phyloP scores from a whole-genome alignment of 1,139 yeast species.

The Blastobotrys buckinghamii region DNA sequence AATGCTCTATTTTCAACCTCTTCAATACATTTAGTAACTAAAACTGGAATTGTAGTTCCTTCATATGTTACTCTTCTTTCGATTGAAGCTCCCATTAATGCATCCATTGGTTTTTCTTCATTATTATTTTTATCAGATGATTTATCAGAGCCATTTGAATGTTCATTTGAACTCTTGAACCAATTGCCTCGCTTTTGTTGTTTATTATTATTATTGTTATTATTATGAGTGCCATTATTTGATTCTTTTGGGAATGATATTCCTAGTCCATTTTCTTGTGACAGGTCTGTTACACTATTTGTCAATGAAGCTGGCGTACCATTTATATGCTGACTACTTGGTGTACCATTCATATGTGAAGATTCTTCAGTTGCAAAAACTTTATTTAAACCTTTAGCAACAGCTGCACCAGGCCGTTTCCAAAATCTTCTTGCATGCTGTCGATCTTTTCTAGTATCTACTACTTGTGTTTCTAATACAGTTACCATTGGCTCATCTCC shows the following conservation, averaged over 20 bases:
- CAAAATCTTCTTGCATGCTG: conserved; percentile 30
- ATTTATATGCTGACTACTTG: background rate
- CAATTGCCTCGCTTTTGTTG: conserved; percentile 11
- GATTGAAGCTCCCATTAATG: conserved; percentile 26
- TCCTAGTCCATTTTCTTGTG: conserved; percentile 17
- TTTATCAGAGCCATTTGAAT: conserved; percentile 3
- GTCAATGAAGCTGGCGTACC: conserved; percentile 10
- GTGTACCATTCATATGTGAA: conserved; percentile 5
- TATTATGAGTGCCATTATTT: no score
- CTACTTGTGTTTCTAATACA: conserved; percentile 25
- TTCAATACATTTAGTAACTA: conserved; percentile 64
- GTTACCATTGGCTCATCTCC: conserved; percentile 32
- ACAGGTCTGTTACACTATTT: conserved; percentile 17
- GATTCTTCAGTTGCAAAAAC: conserved; percentile 30
- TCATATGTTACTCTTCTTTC: conserved; percentile 46
- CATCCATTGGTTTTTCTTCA: conserved; percentile 8
- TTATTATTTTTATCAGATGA: background rate
- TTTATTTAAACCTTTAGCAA: conserved; percentile 35
- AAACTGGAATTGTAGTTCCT: conserved; percentile 55
- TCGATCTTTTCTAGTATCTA: conserved; percentile 22
- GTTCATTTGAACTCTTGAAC: conserved; percentile 15
- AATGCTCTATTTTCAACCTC: conserved; percentile 75
- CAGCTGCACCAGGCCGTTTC: conserved; percentile 35
- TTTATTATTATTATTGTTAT: no score
- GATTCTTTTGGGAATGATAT: conserved; percentile 17